A percentile compares a stretch with the other conserved stretches of the same genome.
These are phyloP conservation scores for Phenoliferia sp. DNA, from an alignment of 1,284 basidiomycete genomes.

Conservation along the genomic window DNA sequence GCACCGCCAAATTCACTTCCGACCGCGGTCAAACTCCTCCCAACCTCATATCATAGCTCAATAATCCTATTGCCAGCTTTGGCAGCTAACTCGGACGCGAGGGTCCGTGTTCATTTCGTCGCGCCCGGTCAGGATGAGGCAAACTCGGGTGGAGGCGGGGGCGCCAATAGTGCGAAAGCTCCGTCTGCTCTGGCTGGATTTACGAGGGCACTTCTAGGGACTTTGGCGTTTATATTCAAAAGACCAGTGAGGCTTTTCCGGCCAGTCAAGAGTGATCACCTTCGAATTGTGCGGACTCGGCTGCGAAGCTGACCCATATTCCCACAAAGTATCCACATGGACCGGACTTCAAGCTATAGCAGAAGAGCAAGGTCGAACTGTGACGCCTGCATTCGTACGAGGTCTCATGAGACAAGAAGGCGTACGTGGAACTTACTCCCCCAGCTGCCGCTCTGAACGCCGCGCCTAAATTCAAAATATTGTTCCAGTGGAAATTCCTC, in stretches of 20 bases:
- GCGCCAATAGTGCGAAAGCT: neutral
- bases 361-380: constrained; percentile 39
- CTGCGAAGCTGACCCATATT: neutral
- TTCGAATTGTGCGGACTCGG: no score
- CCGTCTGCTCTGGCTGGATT: constrained; percentile 16
- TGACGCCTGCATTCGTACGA: constrained; percentile 40
- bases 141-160: no score
- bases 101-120: no score
- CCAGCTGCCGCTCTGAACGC: no score
- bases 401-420: constrained; percentile 38
- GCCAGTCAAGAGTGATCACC: constrained; percentile 43
- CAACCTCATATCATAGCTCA: no score
- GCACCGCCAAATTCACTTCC: no score
- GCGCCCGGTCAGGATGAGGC: no score
- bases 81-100: no score
- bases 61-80: no score
- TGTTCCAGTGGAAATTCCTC: constrained; percentile 26
- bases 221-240: constrained; percentile 44
- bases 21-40: no score
- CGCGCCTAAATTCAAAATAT: neutral
- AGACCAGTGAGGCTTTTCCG: constrained; percentile 43
- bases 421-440: no score
- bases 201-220: constrained; percentile 38
- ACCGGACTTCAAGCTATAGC: constrained; percentile 43
- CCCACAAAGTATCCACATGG: constrained; percentile 35